Evolutionary conservation across 2,329 filamentous ascomycete genomes (phyloP).

Genomic region (Hymenoscyphus occultus): DNA sequence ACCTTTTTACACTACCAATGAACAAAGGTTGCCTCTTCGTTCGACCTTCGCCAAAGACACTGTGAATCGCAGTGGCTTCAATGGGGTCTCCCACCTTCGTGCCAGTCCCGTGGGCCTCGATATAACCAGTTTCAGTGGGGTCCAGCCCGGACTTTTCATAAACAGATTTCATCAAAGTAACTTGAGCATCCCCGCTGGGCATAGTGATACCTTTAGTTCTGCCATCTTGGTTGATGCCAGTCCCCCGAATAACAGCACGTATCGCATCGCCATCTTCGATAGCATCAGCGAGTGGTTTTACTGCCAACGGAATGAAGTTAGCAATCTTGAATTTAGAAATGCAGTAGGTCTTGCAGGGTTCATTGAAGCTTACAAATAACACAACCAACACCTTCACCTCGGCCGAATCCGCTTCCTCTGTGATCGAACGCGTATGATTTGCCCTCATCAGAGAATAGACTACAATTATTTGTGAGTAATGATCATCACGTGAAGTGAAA

Average conservation of each 20-base stretch:
- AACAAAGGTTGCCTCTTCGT: conserved; percentile 23
- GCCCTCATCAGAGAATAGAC: conserved; percentile 31
- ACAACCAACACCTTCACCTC: conserved; percentile 59
- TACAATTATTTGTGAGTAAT: conserved; percentile 45
- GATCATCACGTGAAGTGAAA: neutral
- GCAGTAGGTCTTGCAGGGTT: neutral
- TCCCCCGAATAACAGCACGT: conserved; percentile 52
- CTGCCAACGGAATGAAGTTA: neutral
- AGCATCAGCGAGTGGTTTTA: conserved; percentile 58
- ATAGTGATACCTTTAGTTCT: conserved; percentile 54
- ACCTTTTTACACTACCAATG: conserved; percentile 33
- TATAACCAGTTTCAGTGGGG: conserved; percentile 20
- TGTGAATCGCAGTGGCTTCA: conserved; percentile 28
- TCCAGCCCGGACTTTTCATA: conserved; percentile 19
- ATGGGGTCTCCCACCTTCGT: conserved; percentile 33
- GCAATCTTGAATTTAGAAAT: neutral
- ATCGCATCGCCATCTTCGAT: conserved; percentile 56
- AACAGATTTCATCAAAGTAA: conserved; percentile 27
- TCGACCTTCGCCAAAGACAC: conserved; percentile 24
- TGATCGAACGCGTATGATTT: conserved; percentile 50
- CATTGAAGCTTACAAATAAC: conserved; percentile 39
- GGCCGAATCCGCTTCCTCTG: conserved; percentile 59
- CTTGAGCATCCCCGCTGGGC: conserved; percentile 47
- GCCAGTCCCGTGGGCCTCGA: conserved; percentile 34
- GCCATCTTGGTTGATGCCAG: conserved; percentile 56